Conservation (phyloP, 2,329 filamentous ascomycete species). For the Phaeosphaeriaceae sp. region DNA sequence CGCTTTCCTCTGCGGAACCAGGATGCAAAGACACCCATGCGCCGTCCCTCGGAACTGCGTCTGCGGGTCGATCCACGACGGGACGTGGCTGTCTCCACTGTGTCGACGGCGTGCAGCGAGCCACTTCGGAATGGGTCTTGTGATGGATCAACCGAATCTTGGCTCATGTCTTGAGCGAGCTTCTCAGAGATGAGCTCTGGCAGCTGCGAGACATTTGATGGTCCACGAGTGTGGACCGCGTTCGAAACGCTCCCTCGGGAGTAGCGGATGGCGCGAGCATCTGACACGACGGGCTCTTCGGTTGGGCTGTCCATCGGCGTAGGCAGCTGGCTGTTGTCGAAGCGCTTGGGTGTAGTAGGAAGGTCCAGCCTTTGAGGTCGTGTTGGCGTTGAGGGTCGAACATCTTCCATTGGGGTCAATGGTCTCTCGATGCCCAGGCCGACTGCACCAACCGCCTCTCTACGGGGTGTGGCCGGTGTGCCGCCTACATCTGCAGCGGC, state of each 20-base stretch:
- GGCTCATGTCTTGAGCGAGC: conserved; percentile 34
- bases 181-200: conserved; percentile 57
- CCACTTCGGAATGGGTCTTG: conserved; percentile 41
- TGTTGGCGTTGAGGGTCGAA: conserved; percentile 48
- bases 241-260: conserved; percentile 56
- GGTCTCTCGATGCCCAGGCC: conserved; percentile 65
- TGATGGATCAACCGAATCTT: conserved; percentile 53
- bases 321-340: conserved; percentile 37
- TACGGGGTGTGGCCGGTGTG: conserved; percentile 65
- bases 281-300: conserved; percentile 57
- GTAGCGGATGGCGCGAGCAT: conserved; percentile 57
- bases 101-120: conserved; percentile 41
- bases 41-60: conserved; percentile 45
- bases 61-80: conserved; percentile 32
- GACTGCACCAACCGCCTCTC: conserved; percentile 46
- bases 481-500: conserved; percentile 65
- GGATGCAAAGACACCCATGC: conserved; percentile 51
- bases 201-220: conserved; percentile 62
- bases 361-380: conserved; percentile 25
- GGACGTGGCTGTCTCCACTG: conserved; percentile 39
- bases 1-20: conserved; percentile 73
- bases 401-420: conserved; percentile 63
- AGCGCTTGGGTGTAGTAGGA: conserved; percentile 22
- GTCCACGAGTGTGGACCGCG: conserved; percentile 55
- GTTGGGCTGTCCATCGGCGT: conserved; percentile 51